Base-by-base conservation (phyloP, 306 rosid species). In the Fragaria vesca region DNA sequence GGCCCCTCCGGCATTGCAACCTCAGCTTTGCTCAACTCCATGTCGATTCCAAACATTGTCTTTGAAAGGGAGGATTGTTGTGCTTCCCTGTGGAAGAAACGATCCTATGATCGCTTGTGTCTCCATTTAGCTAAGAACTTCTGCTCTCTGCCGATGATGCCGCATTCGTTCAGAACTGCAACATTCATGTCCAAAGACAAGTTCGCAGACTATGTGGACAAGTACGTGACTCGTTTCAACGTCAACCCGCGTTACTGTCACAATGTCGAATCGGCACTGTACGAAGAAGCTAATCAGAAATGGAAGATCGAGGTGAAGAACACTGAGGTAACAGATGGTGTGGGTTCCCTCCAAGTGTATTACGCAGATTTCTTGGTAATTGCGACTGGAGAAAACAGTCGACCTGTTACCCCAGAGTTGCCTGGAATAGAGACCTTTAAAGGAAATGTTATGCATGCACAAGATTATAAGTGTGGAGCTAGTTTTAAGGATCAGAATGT, bases 1-100 rank as follows among this genome's bases (percentile, higher is more conserved):
- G 91, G 88, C 10, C 91, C 91, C 20, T 78, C 86, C 17, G 89
- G 93, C 57, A 79, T 89, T 52, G 90, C 85, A 45, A 71, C 81
- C 4, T 79, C 87, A 2, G 87, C 88, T 13, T 82, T 88, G 72
- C 66, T 89, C 1, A 66, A 46, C 21, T 43, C 65, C 24, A 10
- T 36, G 24, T 83, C 83, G 0, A 81, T 89, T 5, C 74, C 87
- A 40, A 82, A 81, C 28, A 28, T 86, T 3, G 21, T 87, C 32
- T 85, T 89, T 1, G 90, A 87, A 47, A 87, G 66, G 71, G 87
- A 89, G 1, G 90, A 87, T 62, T 89, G 86, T 5, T 12, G 26
- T 34, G 87, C 68, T 42, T 87, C 93, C 54, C 91, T 89, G 13
- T 89, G 89, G 89, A 85, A 81, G 36, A 87, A 87, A 73, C 47